Base-by-base conservation (phyloP, 2,329 filamentous ascomycete species). In the Trichoderma semiorbis region DNA sequence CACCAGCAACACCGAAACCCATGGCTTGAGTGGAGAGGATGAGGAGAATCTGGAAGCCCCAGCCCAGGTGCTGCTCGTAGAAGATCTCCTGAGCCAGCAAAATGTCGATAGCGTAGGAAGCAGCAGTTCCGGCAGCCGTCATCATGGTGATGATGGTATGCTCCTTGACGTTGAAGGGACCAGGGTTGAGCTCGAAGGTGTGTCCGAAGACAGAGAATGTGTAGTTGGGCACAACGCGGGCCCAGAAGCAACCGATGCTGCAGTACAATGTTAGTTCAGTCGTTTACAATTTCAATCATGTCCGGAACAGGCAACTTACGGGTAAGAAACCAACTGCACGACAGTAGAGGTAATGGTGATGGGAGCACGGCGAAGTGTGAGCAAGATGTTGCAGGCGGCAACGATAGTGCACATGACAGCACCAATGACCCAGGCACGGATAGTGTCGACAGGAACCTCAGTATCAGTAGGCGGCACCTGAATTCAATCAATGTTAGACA, bases 1-100 rank as follows among this genome's bases (percentile, higher is more conserved):
- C 78, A 3, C 89, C 89, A 8, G 90, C 90, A 34, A 91, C 81
- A 3, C 89, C 89, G 74, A 90, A 90, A 7, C 90, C 90, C 72
- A 90, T 88, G 75, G 89, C 84, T 72, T 91, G 87, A 1, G 88
- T 90, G 3, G 88, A 89, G 72, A 91, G 84, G 69, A 85, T 86
- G 72, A 90, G 83, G 6, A 91, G 81, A 6, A 90, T 80, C 78
- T 91, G 86, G 79, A 89, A 90, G 2, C 84, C 85, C 81, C 87
- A 77, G 66, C 86, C 85, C 65, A 88, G 86, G 5, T 83, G 79
- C 75, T 88, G 84, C 64, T 84, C 76, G 76, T 88, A 88, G 74
- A 84, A 88, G 74, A 86, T 73, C 72, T 84, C 77, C 73, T 82
- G 81, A 16, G 82, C 81, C 36, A 83, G 78, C 32, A 83, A 74